These are phyloP conservation scores for Fusarium scirpi DNA, from an alignment of 2,329 filamentous ascomycete genomes.

Conservation along the genomic window DNA sequence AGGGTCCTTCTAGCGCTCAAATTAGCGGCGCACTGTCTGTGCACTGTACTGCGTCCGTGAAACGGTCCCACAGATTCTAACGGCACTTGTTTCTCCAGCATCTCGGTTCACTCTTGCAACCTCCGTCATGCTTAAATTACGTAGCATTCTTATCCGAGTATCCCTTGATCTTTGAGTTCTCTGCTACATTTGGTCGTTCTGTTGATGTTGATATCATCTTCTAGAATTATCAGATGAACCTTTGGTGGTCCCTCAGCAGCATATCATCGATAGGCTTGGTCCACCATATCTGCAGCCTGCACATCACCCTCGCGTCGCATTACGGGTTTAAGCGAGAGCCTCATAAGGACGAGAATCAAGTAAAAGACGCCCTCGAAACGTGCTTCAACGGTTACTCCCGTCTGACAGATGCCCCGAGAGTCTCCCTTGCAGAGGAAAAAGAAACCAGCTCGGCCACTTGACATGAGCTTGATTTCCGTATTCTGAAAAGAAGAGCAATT, in stretches of 20 bases:
- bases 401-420: conserved; percentile 14
- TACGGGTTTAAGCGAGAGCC: conserved; percentile 26
- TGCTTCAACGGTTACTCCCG: conserved; percentile 24
- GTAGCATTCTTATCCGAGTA: conserved; percentile 36
- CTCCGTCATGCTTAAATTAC: conserved; percentile 34
- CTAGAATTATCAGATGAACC: neutral
- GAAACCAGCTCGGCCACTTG: conserved; percentile 11
- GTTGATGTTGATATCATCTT: neutral
- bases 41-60: conserved; percentile 34
- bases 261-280: conserved; percentile 1
- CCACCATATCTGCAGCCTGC: conserved; percentile 27
- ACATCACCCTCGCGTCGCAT: conserved; percentile 36
- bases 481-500: conserved; percentile 13
- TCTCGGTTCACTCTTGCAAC: conserved; percentile 38
- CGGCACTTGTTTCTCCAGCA: conserved; percentile 45
- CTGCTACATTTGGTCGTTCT: neutral
- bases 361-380: conserved; percentile 12
- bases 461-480: conserved; percentile 15
- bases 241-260: neutral
- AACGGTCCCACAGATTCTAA: conserved; percentile 33
- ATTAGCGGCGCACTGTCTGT: conserved; percentile 35
- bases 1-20: conserved; percentile 22
- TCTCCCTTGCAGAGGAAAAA: conserved; percentile 26
- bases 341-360: conserved; percentile 18
- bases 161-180: conserved; percentile 15